phyloP scores from a whole-genome alignment of 2,329 filamentous ascomycete species.

The Rhexocercosporidium sp. region DNA sequence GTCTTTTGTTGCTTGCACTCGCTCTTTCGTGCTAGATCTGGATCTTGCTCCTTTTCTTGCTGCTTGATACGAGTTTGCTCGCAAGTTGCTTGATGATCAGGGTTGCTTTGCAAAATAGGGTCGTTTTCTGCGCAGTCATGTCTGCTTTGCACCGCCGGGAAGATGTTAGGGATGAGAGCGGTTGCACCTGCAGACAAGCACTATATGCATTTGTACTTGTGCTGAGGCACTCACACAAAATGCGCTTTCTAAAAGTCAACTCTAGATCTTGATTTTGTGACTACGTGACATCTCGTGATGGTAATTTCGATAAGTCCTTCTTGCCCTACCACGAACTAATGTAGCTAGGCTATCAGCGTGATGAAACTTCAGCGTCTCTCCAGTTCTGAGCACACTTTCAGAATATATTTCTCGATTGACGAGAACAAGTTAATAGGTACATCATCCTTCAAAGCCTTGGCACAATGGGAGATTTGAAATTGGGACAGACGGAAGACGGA shows the following conservation, averaged over 20 bases:
- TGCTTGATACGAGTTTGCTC: neutral
- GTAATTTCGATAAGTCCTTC: too few relatives aligned
- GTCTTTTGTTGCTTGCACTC: neutral
- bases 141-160: constrained; percentile 7
- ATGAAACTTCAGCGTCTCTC: too few relatives aligned
- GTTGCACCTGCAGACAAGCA: constrained; percentile 5
- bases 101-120: neutral
- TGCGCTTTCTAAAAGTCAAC: neutral
- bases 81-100: neutral
- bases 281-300: neutral
- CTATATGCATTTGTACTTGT: constrained; percentile 3
- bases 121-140: neutral
- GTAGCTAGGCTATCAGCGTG: too few relatives aligned
- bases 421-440: too few relatives aligned
- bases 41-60: neutral
- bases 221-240: constrained; percentile 1
- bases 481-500: too few relatives aligned
- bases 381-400: too few relatives aligned
- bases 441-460: too few relatives aligned
- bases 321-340: too few relatives aligned
- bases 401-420: too few relatives aligned
- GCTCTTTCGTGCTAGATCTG: neutral
- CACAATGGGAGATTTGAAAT: too few relatives aligned
- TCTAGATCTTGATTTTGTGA: neutral
- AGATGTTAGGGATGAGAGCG: neutral